Base-by-base conservation (phyloP, 2,329 filamentous ascomycete species). In the Celoporthe dispersa region DNA sequence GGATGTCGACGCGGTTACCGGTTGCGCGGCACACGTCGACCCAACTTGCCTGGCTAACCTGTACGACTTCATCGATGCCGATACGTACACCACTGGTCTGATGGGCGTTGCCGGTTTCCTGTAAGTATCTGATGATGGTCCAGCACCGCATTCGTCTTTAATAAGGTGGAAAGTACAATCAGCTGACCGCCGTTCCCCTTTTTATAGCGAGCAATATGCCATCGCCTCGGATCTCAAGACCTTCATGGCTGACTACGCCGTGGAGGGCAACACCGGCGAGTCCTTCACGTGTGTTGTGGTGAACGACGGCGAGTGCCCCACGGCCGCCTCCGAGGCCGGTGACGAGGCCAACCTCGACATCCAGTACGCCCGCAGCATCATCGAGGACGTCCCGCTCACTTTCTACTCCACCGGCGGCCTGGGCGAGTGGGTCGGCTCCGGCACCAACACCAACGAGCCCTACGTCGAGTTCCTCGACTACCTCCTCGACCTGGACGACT, bases 381-480 rank as follows among this genome's bases (percentile, higher is more conserved):
- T 57, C 74, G 75, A 31, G 80, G 76, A 51, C 75, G 77, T 65
- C 71, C 80, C 11, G 75, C 78, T 12, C 74, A 79, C 1, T 77
- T 81, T 71, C 74, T 79, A 76, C 53, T 66, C 59, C 55, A 28
- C 9, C 28, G 72, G 44, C 39, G 61, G 60, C 44, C 64, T 74
- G 25, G 64, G 70, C 25, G 57, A 71, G 77, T 60, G 71, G 71
- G 22, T 73, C 74, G 66, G 69, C 79, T 77, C 69, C 0, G 74
- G 74, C 4, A 73, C 81, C 74, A 84, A 88, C 71, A 80, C 80
- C 12, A 90, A 92, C 73, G 91, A 93, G 80, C 90, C 90, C 0
- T 93, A 90, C 77, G 82, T 93, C 3, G 86, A 86, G 22, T 89
- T 90, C 77, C 83, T 90, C 7, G 83, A 86, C 69, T 87, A 90